phyloP scores from a whole-genome alignment of 2,329 filamentous ascomycete species.

The Pezicula radicicola region DNA sequence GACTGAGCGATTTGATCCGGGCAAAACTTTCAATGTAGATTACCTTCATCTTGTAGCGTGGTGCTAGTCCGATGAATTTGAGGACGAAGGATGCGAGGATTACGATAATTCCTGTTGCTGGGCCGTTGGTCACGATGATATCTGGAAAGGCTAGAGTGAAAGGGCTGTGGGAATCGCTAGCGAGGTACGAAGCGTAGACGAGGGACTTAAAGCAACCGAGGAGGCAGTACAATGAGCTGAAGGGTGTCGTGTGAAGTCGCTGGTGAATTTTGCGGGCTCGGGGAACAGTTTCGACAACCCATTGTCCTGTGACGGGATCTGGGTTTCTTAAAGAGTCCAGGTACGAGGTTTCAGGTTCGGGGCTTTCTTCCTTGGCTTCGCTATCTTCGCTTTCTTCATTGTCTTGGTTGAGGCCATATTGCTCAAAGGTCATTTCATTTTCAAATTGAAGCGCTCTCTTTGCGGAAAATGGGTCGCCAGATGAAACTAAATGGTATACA shows the following conservation, averaged over 20 bases:
- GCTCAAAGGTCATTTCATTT: conserved; percentile 9
- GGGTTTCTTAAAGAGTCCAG: conserved; percentile 10
- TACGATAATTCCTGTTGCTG: conserved; percentile 81
- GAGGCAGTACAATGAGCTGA: conserved; percentile 66
- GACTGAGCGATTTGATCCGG: conserved; percentile 74
- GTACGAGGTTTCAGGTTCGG: conserved; percentile 1
- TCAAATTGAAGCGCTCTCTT: conserved; percentile 63
- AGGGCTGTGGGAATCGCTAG: conserved; percentile 28
- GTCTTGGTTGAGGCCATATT: too few relatives aligned
- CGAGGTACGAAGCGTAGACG: conserved; percentile 21
- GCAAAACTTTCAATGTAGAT: conserved; percentile 95
- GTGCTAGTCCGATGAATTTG: conserved; percentile 42
- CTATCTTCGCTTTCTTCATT: too few relatives aligned
- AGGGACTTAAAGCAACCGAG: conserved; percentile 58
- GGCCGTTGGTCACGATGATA: conserved; percentile 82
- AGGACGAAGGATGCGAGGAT: conserved; percentile 54
- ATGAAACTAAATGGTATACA: conserved; percentile 53
- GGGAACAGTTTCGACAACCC: conserved; percentile 59
- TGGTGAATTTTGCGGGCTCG: conserved; percentile 84
- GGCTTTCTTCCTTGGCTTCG: neutral
- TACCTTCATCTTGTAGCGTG: conserved; percentile 62
- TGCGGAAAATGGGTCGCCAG: conserved; percentile 70
- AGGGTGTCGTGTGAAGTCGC: conserved; percentile 67
- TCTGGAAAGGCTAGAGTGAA: conserved; percentile 54
- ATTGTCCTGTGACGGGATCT: conserved; percentile 18